Conservation (phyloP, 1,284 basidiomycete genomes). For the Austroboletus niveus region DNA sequence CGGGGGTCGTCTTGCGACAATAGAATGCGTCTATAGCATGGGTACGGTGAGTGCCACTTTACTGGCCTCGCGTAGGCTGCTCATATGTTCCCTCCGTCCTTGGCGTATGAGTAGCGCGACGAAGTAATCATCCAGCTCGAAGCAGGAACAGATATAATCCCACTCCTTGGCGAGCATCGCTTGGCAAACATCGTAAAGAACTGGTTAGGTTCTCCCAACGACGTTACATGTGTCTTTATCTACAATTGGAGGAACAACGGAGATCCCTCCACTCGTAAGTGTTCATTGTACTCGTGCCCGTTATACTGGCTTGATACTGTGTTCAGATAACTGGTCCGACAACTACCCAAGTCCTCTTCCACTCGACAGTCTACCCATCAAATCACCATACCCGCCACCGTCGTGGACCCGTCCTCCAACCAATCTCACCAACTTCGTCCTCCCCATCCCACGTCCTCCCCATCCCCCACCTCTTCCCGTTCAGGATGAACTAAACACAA, state of each 20-base stretch:
- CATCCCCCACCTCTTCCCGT: not conserved
- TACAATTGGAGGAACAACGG: slow-evolving; percentile 34
- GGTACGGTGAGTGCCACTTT: slow-evolving; percentile 25
- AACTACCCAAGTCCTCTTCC: slow-evolving; percentile 13
- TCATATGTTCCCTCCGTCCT: not conserved
- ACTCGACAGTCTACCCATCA: slow-evolving; percentile 14
- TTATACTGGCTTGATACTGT: not conserved
- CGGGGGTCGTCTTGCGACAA: slow-evolving; percentile 6
- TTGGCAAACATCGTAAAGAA: slow-evolving; percentile 16
- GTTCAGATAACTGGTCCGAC: slow-evolving; percentile 27
- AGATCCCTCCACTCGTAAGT: slow-evolving; percentile 31
- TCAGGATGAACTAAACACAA: not conserved
- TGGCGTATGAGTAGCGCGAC: slow-evolving; percentile 18
- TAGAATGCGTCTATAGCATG: slow-evolving; percentile 31
- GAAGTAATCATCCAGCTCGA: slow-evolving; percentile 32
- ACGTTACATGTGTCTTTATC: slow-evolving; percentile 26
- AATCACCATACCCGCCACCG: slow-evolving; percentile 29
- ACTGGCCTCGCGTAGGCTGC: not conserved
- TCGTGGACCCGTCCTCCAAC: slow-evolving; percentile 21
- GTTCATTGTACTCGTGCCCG: not conserved
- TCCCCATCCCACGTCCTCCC: slow-evolving; percentile 20
- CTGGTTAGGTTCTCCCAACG: slow-evolving; percentile 3
- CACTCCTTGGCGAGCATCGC: slow-evolving; percentile 29
- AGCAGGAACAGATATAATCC: slow-evolving; percentile 23
- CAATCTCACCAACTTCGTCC: slow-evolving; percentile 22